Conservation (phyloP, 148 eudicot species). For the Gaultheria prostrata region DNA sequence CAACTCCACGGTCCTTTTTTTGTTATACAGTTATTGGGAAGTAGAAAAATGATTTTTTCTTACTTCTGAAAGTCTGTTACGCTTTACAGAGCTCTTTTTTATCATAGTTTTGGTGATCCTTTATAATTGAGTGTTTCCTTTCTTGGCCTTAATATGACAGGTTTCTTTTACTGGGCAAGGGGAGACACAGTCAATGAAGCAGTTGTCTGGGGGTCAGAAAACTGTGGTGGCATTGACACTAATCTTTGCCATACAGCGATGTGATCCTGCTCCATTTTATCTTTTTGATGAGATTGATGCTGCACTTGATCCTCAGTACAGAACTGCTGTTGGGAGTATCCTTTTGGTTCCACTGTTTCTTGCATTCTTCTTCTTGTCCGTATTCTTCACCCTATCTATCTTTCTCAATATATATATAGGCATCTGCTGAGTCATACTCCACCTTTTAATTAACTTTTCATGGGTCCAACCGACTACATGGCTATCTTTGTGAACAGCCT, state of each 20-base stretch:
- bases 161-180: slow-evolving; percentile 99
- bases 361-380: not conserved
- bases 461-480: not conserved
- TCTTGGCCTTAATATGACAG: slow-evolving; percentile 36
- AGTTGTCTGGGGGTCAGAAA: slow-evolving; percentile 98
- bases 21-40: not conserved
- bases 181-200: slow-evolving; percentile 99
- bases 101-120: not conserved
- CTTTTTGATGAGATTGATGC: slow-evolving; percentile 99
- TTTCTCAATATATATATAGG: too few relatives aligned
- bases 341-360: slow-evolving; percentile 23
- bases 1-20: not conserved
- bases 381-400: too few relatives aligned
- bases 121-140: slow-evolving; percentile 1
- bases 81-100: not conserved
- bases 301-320: slow-evolving; percentile 97
- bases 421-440: not conserved
- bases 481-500: not conserved
- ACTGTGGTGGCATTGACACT: slow-evolving; percentile 93
- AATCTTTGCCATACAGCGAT: slow-evolving; percentile 93
- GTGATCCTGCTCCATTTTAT: slow-evolving; percentile 99
- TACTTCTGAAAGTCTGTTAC: not conserved
- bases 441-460: not conserved
- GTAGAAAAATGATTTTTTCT: not conserved
- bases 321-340: slow-evolving; percentile 99